phyloP scores from a whole-genome alignment of 148 eudicot genomes.

The Silene uniflora region DNA sequence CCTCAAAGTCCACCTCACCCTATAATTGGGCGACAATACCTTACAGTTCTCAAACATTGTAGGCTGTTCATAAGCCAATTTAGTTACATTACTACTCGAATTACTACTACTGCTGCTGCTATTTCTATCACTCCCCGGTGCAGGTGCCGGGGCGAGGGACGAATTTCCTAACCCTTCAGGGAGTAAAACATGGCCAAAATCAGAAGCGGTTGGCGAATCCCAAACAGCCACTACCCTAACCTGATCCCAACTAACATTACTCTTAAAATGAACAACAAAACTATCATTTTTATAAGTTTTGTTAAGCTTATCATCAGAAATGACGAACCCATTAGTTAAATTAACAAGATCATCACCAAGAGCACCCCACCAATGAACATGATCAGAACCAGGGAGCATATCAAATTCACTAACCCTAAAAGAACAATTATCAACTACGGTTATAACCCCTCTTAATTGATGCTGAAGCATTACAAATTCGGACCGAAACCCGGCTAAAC shows the following conservation, averaged over 20 bases:
- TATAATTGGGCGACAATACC: conserved; percentile 48
- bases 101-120: conserved; percentile 11
- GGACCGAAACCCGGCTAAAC: conserved; percentile 45
- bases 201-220: conserved; percentile 69
- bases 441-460: conserved; percentile 70
- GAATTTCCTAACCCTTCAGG: conserved; percentile 29
- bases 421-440: conserved; percentile 66
- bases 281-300: conserved; percentile 63
- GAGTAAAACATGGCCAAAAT: conserved; percentile 72
- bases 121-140: conserved; percentile 16
- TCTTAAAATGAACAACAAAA: conserved; percentile 50
- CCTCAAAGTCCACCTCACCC: conserved; percentile 79
- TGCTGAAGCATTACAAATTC: conserved; percentile 76
- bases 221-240: conserved; percentile 59
- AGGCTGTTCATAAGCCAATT: conserved; percentile 37
- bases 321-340: conserved; percentile 66
- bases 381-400: conserved; percentile 78
- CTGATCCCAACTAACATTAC: conserved; percentile 76
- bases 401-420: conserved; percentile 78
- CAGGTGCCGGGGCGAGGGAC: conserved; percentile 40
- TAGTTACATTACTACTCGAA: conserved; percentile 19
- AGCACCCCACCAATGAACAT: conserved; percentile 89
- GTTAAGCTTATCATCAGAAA: conserved; percentile 59
- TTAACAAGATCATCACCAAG: conserved; percentile 52
- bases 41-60: conserved; percentile 91